A percentile compares a stretch with the other conserved stretches of the same genome.
phyloP scores from a whole-genome alignment of 2,329 filamentous ascomycete species.

The Botrytis paeoniae region DNA sequence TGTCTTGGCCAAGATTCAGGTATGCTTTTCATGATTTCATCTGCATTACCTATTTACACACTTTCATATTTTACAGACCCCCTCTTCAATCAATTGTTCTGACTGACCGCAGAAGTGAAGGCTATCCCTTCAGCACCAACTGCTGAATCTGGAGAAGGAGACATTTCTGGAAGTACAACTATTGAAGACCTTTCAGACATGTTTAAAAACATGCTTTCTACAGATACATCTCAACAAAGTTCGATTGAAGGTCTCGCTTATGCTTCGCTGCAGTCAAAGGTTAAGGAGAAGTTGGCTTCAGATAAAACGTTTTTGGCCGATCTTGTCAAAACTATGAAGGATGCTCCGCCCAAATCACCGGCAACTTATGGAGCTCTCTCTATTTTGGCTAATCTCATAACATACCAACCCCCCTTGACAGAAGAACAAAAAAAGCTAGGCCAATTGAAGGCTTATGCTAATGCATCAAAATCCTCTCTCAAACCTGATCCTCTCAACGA shows the following conservation, averaged over 20 bases:
- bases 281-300: constrained; percentile 76
- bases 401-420: constrained; percentile 71
- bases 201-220: constrained; percentile 65
- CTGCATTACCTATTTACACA: too few relatives aligned
- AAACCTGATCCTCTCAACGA: constrained; percentile 68
- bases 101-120: constrained; percentile 39
- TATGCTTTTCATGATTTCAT: constrained; percentile 41
- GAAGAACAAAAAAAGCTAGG: constrained; percentile 92
- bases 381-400: constrained; percentile 80
- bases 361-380: constrained; percentile 82
- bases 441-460: constrained; percentile 91
- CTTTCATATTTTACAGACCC: constrained; percentile 29
- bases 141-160: constrained; percentile 39
- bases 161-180: constrained; percentile 53
- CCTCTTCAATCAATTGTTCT: constrained; percentile 29
- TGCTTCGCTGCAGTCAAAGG: constrained; percentile 76
- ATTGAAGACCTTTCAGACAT: constrained; percentile 64
- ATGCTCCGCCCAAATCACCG: constrained; percentile 61
- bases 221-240: constrained; percentile 59
- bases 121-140: constrained; percentile 34
- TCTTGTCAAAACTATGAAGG: constrained; percentile 61
- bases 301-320: constrained; percentile 67
- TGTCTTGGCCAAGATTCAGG: constrained; percentile 69
- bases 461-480: constrained; percentile 68
- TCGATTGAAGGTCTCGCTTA: constrained; percentile 91